Evolutionary conservation across 1,284 basidiomycete genomes (phyloP), one percentile per base, ranked within the genome.

Genomic region (Afroboletus lepidellus): DNA sequence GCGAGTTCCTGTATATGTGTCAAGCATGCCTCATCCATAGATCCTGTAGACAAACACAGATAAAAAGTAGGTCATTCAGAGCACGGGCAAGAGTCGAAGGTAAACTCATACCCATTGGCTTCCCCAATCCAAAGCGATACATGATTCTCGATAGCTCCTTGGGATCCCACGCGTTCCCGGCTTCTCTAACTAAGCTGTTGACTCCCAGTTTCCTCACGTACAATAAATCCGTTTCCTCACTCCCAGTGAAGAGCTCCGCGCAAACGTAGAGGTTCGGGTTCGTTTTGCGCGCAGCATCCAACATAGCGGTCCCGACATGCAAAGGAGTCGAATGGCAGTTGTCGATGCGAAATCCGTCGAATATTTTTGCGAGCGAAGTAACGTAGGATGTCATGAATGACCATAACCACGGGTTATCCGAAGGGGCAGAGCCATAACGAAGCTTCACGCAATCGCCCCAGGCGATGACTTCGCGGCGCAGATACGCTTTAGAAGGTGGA

Each of bases 371-470:
- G 41, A 94, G 85, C 18, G 78, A 78, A 48, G 79, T 81, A 53
- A 94, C 91, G 61, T 98, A 98, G 48, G 78, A 73, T n/a, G 82
- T 87, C 85, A 99, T 98, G 72, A 94, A 89, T 45, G 82, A 71
- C 96, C 96, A 99, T 23, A 99, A 77, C 89, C 92, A 98, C 1
- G 94, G 94, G 67, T 95, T 98, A 60, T 90, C 87, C 3, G 80
- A 74, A 1, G 87, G 87, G 3, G 78, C 77, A 8, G 79, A 74
- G 15, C 94, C 96, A 65, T 98, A 99, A 37, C 95, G 90, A 41
- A 98, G 82, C 71, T 99, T 99, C 66, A 98, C 96, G 67, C 96
- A 98, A 71, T 99, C 97, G 38, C 87, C 87, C 96, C 96, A 99
- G 18, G 89, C 92, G 60, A 99, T 98, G 45, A 99, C 92, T 71